Evolutionary conservation across 108 stramenopile genomes (phyloP).

Genomic region (Conticribra weissflogii): DNA sequence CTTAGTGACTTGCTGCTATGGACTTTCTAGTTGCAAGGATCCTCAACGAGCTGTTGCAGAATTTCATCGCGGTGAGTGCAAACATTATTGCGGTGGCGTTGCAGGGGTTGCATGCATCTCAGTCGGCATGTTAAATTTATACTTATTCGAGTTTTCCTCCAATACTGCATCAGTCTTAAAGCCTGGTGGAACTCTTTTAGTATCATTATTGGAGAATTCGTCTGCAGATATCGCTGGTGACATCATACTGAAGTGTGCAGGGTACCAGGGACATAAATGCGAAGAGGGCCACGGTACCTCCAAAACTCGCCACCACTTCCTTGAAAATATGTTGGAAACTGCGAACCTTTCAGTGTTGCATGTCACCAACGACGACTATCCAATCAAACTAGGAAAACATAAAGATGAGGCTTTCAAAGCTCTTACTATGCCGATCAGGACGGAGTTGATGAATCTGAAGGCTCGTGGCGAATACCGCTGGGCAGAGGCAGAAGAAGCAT

Average conservation of each 20-base stretch:
- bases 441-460: slow-evolving; percentile 30
- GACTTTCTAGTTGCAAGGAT: slow-evolving; percentile 32
- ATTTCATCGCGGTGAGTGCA: slow-evolving; percentile 25
- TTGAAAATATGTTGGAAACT: slow-evolving; percentile 38
- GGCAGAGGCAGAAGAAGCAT: slow-evolving; percentile 27
- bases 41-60: slow-evolving; percentile 39
- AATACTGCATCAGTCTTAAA: slow-evolving; percentile 17
- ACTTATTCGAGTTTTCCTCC: neutral
- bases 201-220: slow-evolving; percentile 45
- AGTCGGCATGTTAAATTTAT: too few relatives aligned
- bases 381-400: slow-evolving; percentile 32
- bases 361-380: slow-evolving; percentile 40
- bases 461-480: slow-evolving; percentile 25
- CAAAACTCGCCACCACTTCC: neutral
- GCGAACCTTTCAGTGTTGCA: slow-evolving; percentile 28
- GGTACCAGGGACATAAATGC: slow-evolving; percentile 23
- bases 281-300: slow-evolving; percentile 8
- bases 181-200: slow-evolving; percentile 47
- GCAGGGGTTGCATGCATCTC: too few relatives aligned
- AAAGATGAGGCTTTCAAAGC: slow-evolving; percentile 41
- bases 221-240: slow-evolving; percentile 38
- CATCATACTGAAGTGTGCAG: slow-evolving; percentile 37
- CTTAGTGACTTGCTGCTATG: slow-evolving; percentile 45
- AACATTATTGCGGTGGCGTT: too few relatives aligned
- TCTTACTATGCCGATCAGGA: slow-evolving; percentile 35